phyloP scores from a whole-genome alignment of 805 yeast genomes.

The Wickerhamiella bombiphila region DNA sequence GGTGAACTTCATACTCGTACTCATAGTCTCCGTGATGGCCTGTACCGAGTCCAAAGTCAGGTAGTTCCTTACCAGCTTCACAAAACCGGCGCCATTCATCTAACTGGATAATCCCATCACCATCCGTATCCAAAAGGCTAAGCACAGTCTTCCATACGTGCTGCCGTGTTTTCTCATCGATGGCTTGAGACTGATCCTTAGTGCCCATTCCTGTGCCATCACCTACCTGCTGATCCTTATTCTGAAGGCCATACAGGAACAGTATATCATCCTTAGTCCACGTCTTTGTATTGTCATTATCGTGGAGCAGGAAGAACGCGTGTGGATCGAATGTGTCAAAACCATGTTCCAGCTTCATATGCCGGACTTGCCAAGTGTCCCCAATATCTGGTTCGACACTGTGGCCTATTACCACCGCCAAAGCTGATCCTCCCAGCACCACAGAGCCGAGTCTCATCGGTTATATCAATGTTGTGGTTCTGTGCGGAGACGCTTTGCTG shows the following conservation, averaged over 20 bases:
- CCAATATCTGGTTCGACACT: constrained; percentile 8
- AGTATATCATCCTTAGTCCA: constrained; percentile 59
- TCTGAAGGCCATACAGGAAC: constrained; percentile 60
- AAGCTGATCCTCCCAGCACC: constrained; percentile 5
- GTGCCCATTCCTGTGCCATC: constrained; percentile 82
- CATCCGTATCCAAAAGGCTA: constrained; percentile 45
- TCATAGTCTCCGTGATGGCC: constrained; percentile 94
- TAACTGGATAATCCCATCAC: constrained; percentile 47
- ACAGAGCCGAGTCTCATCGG: constrained; percentile 1
- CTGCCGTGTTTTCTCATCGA: constrained; percentile 38
- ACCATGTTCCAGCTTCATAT: constrained; percentile 81
- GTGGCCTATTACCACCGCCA: constrained; percentile 8
- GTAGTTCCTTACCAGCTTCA: constrained; percentile 53
- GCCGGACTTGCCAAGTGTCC: constrained; percentile 33
- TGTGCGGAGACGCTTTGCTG: no score
- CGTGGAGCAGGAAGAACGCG: constrained; percentile 71
- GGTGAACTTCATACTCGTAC: constrained; percentile 85
- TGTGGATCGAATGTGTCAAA: constrained; percentile 58
- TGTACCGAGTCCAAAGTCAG: constrained; percentile 85
- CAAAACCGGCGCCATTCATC: constrained; percentile 59
- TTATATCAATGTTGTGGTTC: background rate
- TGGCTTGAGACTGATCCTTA: constrained; percentile 46
- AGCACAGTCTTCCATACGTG: constrained; percentile 44
- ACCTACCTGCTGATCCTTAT: constrained; percentile 58
- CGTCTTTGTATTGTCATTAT: constrained; percentile 34